Percentiles rank a stretch among this genome's conserved stretches.
Evolutionary conservation across 2,329 filamentous ascomycete species (phyloP).

Genomic region (Coniochaeta pulveracea): DNA sequence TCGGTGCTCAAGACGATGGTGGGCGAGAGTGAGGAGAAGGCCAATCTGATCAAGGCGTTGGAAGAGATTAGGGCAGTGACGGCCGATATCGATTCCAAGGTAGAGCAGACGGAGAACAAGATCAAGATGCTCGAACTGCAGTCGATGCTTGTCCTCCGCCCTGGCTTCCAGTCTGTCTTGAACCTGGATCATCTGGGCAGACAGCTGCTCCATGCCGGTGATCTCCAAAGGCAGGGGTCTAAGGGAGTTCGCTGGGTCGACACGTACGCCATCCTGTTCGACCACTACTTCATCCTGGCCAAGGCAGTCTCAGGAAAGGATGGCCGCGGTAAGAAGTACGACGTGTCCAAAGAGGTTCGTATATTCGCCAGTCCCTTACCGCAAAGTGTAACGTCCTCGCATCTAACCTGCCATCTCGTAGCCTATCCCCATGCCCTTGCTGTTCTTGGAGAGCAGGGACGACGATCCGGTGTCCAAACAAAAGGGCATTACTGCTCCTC

Average conservation of each 20-base stretch:
- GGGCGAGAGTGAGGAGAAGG: slow-evolving; percentile 80
- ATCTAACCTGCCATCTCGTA: slow-evolving; percentile 21
- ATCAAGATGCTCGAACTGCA: slow-evolving; percentile 79
- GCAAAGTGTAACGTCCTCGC: neutral
- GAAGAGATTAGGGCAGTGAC: slow-evolving; percentile 87
- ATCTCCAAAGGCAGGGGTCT: slow-evolving; percentile 77
- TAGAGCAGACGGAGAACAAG: slow-evolving; percentile 86
- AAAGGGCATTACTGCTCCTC: slow-evolving; percentile 58
- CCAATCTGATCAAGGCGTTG: slow-evolving; percentile 72
- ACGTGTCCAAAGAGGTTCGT: slow-evolving; percentile 78
- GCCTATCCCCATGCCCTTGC: slow-evolving; percentile 91
- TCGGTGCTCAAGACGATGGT: slow-evolving; percentile 78
- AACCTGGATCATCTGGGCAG: slow-evolving; percentile 91
- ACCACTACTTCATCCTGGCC: slow-evolving; percentile 89
- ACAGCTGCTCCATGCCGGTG: slow-evolving; percentile 78
- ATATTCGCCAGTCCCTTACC: neutral
- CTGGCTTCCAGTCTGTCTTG: slow-evolving; percentile 79
- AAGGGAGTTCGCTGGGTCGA: slow-evolving; percentile 91
- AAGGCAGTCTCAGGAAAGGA: slow-evolving; percentile 66
- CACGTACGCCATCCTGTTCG: slow-evolving; percentile 85
- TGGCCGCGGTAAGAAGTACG: slow-evolving; percentile 70
- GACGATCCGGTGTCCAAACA: slow-evolving; percentile 83
- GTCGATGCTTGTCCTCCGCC: slow-evolving; percentile 71
- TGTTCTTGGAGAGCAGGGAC: slow-evolving; percentile 84
- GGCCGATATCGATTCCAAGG: slow-evolving; percentile 80